Percentiles rank a stretch among this genome's conserved stretches.
Conservation (phyloP, 805 yeast species). For the Monosporozyma aerobia region DNA sequence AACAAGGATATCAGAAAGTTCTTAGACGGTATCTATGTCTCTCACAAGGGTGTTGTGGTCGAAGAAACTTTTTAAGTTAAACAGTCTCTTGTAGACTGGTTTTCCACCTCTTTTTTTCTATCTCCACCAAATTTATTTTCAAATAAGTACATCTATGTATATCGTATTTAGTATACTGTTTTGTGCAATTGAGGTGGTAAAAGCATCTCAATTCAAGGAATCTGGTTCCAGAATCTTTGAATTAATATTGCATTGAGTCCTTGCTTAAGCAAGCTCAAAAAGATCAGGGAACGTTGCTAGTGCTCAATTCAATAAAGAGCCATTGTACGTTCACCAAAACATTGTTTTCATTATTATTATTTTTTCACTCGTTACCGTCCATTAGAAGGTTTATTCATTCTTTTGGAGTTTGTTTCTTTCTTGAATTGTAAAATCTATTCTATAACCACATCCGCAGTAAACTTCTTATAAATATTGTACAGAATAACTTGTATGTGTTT, state of each 20-base stretch:
- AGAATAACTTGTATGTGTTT: no score
- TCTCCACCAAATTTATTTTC: background rate
- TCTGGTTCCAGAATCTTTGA: background rate
- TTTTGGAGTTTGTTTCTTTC: background rate
- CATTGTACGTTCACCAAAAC: conserved; percentile 4
- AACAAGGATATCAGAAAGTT: conserved; percentile 99
- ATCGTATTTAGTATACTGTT: background rate
- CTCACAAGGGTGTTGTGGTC: conserved; percentile 83
- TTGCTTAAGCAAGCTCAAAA: background rate
- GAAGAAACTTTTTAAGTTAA: conserved; percentile 39
- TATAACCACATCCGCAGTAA: no score
- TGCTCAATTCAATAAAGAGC: conserved; percentile 14
- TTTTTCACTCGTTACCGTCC: background rate
- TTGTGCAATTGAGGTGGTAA: background rate
- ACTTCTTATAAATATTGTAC: no score
- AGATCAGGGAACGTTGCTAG: conserved; percentile 9
- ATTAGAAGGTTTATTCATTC: background rate
- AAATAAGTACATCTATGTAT: background rate
- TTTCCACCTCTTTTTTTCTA: background rate
- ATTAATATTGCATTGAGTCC: background rate
- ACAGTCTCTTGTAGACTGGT: background rate
- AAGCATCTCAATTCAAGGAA: background rate
- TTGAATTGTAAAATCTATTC: background rate
- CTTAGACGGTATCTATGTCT: conserved; percentile 99
- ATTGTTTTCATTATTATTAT: background rate